A percentile compares a stretch with the other conserved stretches of the same genome.
Evolutionary conservation across 2,329 filamentous ascomycete species (phyloP).

Genomic region (Talaromyces rugulosus): DNA sequence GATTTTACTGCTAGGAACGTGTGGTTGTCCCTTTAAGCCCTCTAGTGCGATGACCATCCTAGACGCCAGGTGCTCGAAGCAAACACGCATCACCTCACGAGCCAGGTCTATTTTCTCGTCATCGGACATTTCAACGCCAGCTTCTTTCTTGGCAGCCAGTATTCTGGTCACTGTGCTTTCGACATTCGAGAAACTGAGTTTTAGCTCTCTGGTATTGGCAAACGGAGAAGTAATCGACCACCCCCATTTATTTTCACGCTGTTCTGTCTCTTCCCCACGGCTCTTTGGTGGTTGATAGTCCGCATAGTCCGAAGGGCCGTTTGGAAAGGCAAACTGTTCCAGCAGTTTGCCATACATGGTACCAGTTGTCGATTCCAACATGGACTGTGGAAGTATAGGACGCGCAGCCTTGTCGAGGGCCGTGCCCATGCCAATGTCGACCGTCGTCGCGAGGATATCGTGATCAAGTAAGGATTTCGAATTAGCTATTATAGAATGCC

Average conservation of each 20-base stretch:
- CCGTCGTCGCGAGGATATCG: conserved; percentile 65
- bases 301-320: conserved; percentile 31
- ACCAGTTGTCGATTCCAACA: conserved; percentile 53
- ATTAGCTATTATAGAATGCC: conserved; percentile 81
- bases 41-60: conserved; percentile 69
- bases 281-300: conserved; percentile 56
- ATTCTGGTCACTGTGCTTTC: conserved; percentile 61
- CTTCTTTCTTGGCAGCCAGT: conserved; percentile 36
- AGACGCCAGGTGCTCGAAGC: conserved; percentile 82
- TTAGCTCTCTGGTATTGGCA: conserved; percentile 53
- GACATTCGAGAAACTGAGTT: conserved; percentile 72
- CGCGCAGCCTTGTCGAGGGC: conserved; percentile 84
- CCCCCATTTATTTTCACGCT: conserved; percentile 46
- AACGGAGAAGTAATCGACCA: conserved; percentile 71
- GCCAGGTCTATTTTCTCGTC: conserved; percentile 67
- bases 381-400: conserved; percentile 61
- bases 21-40: conserved; percentile 26
- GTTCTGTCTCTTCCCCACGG: conserved; percentile 57
- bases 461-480: conserved; percentile 67
- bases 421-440: conserved; percentile 86
- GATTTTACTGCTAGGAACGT: neutral
- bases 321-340: conserved; percentile 72
- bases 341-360: conserved; percentile 79
- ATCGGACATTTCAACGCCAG: conserved; percentile 38
- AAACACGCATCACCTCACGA: conserved; percentile 68